A percentile compares a stretch with the other conserved stretches of the same genome.
These are phyloP conservation scores for Centrapalus pauciflorus DNA, from an alignment of 129 eudicot species.

Conservation along the genomic window DNA sequence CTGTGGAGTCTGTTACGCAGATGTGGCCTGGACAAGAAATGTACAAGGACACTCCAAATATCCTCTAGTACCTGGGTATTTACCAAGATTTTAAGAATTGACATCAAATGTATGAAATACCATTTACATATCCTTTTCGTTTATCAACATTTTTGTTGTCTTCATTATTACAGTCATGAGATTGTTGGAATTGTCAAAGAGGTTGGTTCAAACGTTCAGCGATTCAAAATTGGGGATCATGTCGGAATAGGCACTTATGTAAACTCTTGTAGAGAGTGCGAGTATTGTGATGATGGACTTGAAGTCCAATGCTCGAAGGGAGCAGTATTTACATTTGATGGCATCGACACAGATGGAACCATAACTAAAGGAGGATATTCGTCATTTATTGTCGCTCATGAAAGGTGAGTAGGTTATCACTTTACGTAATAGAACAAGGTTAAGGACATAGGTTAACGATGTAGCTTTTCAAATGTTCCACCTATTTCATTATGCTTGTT, in stretches of 20 bases:
- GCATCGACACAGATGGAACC: conserved; percentile 73
- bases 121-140: not conserved
- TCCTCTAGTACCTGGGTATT: conserved; percentile 96
- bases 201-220: conserved; percentile 60
- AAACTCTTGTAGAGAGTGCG: conserved; percentile 88
- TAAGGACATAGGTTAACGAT: no score
- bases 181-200: conserved; percentile 79
- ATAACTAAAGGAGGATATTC: conserved; percentile 94
- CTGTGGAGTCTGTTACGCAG: conserved; percentile 92
- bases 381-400: conserved; percentile 69
- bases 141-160: not conserved
- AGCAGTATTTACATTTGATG: conserved; percentile 60
- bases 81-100: not conserved
- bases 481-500: no score
- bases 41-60: conserved; percentile 56
- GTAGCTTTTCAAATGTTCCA: no score
- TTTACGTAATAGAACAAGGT: not conserved
- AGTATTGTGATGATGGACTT: conserved; percentile 52
- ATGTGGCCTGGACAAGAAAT: conserved; percentile 83
- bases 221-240: conserved; percentile 64
- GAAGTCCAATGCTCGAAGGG: conserved; percentile 81
- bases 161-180: conserved; percentile 84
- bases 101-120: not conserved
- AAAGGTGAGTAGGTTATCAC: conserved; percentile 42
- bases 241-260: conserved; percentile 95